Evolutionary conservation across 2,329 filamentous ascomycete species (phyloP).

Genomic region (Aspergillus chevalieri): DNA sequence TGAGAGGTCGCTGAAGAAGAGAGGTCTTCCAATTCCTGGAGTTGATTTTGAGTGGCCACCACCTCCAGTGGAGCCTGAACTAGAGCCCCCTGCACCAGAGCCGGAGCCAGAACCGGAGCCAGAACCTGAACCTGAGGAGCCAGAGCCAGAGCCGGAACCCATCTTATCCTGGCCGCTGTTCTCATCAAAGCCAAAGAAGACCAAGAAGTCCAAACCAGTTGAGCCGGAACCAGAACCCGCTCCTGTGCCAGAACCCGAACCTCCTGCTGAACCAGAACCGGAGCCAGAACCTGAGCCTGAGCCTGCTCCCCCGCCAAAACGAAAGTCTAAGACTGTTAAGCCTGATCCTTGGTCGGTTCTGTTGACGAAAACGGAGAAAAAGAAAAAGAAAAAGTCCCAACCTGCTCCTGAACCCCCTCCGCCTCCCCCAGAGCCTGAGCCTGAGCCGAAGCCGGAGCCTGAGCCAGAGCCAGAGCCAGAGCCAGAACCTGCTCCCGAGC

Average conservation of each 20-base stretch:
- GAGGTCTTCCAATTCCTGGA: conserved; percentile 25
- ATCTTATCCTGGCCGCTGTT: background rate
- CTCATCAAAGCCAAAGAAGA: background rate
- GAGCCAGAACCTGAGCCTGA: conserved; percentile 21
- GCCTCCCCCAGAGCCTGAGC: background rate
- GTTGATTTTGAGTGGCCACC: conserved; percentile 22
- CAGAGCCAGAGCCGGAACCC: conserved; percentile 13
- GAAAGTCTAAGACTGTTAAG: background rate
- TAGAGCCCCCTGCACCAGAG: conserved; percentile 20
- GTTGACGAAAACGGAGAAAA: conserved; percentile 21
- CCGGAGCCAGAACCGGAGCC: conserved; percentile 27
- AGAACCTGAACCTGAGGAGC: conserved; percentile 17
- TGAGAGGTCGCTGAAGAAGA: conserved; percentile 24
- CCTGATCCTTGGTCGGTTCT: conserved; percentile 9
- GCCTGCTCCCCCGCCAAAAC: conserved; percentile 2
- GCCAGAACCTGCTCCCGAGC: conserved; percentile 8
- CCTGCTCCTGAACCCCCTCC: background rate
- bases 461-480: conserved; percentile 26
- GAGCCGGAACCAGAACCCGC: background rate
- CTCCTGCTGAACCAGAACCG: background rate
- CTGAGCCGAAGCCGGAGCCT: conserved; percentile 11
- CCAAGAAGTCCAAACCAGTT: background rate
- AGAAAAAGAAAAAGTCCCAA: conserved; percentile 23
- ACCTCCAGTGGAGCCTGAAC: conserved; percentile 13
- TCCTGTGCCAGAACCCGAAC: background rate